phyloP scores from a whole-genome alignment of 78 protist species.

The Goniomonas avonlea region DNA sequence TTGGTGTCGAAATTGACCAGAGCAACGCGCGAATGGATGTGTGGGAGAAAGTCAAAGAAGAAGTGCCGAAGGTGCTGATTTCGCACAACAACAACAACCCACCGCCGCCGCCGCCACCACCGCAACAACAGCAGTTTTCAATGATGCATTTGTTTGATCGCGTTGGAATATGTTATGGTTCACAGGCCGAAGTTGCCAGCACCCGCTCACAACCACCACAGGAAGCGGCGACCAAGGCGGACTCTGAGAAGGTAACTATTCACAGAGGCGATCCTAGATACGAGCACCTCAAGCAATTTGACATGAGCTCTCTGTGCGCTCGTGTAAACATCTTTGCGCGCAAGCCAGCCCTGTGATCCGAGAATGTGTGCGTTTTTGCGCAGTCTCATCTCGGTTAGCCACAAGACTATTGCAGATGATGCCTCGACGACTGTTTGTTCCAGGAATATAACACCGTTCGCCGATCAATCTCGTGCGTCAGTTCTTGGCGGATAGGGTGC shows the following conservation, averaged over 20 bases:
- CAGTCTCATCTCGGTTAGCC: too few species aligned
- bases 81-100: not conserved
- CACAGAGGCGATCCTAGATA: not conserved
- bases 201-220: not conserved
- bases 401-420: too few species aligned
- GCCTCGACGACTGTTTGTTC: too few species aligned
- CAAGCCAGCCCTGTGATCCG: too few species aligned
- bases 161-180: not conserved
- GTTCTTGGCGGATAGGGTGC: too few species aligned
- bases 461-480: too few species aligned
- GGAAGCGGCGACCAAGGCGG: not conserved
- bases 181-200: not conserved
- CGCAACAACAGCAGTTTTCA: not conserved
- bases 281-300: not conserved
- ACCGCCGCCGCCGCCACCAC: too few species aligned
- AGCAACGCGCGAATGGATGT: not conserved
- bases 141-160: not conserved
- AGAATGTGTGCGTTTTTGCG: too few species aligned
- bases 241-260: too few species aligned
- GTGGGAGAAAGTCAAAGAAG: not conserved
- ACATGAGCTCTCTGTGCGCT: not conserved
- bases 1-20: not conserved
- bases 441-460: too few species aligned
- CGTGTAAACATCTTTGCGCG: not conserved
- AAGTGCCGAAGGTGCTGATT: not conserved